Conservation (phyloP, 768 basidiomycete species). For the Dentipellis fragilis region DNA sequence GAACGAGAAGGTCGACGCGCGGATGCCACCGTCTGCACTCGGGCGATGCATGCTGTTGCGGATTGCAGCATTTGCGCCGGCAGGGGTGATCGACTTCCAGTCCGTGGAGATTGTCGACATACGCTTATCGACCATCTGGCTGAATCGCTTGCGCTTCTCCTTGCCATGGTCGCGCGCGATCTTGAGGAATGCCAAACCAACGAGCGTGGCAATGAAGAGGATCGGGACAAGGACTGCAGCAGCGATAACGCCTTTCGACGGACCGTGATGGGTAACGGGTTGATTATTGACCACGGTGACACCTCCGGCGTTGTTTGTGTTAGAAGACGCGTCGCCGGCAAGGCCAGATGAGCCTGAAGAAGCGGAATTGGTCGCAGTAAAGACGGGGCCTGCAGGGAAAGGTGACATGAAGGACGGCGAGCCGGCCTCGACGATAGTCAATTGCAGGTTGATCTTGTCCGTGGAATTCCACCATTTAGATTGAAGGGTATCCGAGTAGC, state of each 20-base stretch:
- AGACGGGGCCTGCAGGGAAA: conserved; percentile 58
- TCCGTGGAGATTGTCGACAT: conserved; percentile 75
- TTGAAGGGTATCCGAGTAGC: conserved; percentile 37
- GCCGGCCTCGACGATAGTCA: conserved; percentile 45
- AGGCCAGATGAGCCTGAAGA: conserved; percentile 28
- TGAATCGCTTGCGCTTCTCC: conserved; percentile 50
- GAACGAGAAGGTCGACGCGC: conserved; percentile 43
- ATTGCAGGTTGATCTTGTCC: conserved; percentile 36
- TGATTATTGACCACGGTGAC: conserved; percentile 27
- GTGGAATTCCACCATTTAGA: conserved; percentile 69
- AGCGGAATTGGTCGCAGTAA: conserved; percentile 51
- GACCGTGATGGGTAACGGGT: conserved; percentile 19
- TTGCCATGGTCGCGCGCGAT: conserved; percentile 37
- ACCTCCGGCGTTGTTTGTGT: conserved; percentile 26
- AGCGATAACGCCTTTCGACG: conserved; percentile 49
- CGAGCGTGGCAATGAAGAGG: conserved; percentile 38
- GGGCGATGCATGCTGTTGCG: conserved; percentile 44
- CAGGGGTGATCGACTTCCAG: conserved; percentile 64
- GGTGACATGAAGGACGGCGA: conserved; percentile 39
- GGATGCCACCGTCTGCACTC: conserved; percentile 22
- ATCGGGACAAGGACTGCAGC: conserved; percentile 56
- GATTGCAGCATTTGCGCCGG: conserved; percentile 67
- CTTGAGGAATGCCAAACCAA: conserved; percentile 40
- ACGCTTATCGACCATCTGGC: conserved; percentile 63
- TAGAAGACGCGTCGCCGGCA: conserved; percentile 28